Evolutionary conservation across 768 basidiomycete species (phyloP), one percentile per base, ranked within the genome.

Genomic region (Suillus variegatus): DNA sequence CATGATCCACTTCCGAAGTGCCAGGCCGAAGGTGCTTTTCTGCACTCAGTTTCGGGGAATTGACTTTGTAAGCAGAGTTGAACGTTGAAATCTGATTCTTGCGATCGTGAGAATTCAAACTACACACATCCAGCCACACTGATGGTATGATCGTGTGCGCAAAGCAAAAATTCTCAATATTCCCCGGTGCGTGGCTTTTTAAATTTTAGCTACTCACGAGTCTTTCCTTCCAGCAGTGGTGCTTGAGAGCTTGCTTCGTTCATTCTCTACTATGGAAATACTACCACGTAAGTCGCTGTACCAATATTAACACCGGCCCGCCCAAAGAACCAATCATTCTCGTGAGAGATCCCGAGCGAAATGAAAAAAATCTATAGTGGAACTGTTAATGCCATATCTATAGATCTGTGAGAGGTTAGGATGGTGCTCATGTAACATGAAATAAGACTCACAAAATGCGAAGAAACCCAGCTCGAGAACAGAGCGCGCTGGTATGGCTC

Each of bases 351-450:
- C 90, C 62, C 91, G 82, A 60, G 90, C 92, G 80, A 96, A 97
- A 78, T 94, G 93, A 90, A 95, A 95, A 83, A 98, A 99, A 78
- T 97, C 91, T 38, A 99, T 94, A 66, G 92, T 94, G 5, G 91
- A 92, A 16, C 87, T 93, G 66, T 88, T 88, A 58, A 99, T 90
- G 40, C 94, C 94, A 69, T 93, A 93, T 74, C 91, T 90, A 83
- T 98, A 98, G 66, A 97, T 93, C 92, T 94, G 71, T 20, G 70
- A 16, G 14, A 51, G n/a, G 36, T 47, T 32, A 57, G 28, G 3
- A 66, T 38, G 57, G 68, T 43, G n/a, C 36, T 36, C 13, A 13
- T 64, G 10, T 55, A 63, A 22, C 47, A 9, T 61, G 66, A n/a
- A 49, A 32, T 32, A 32, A 49, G 54, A 86, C 92, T 76, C 74